These are phyloP conservation scores for barrel medic (Medicago truncatula) DNA, from an alignment of 306 rosid genomes.

Conservation along the genomic window MtrunA17r5.0-ANR NC_053049.1:7676001-7676500, in stretches of 20 bases:
- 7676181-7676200: constrained; percentile 2
- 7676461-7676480: constrained; percentile 6
- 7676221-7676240: constrained; percentile 19
- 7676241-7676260: neutral
- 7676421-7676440: constrained; percentile 24
- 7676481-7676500: neutral
- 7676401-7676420: constrained; percentile 8
- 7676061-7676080: neutral
- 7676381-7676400: constrained; percentile 12
- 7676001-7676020: neutral
- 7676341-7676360: constrained; percentile 8
- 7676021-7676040: constrained; percentile 3
- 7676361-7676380: constrained; percentile 16
- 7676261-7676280: neutral
- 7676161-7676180: neutral
- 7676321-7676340: constrained; percentile 29
- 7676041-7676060: neutral
- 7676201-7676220: constrained; percentile 1
- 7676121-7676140: neutral
- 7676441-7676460: constrained; percentile 8
- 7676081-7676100: neutral
- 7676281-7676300: constrained; percentile 19
- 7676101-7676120: neutral
- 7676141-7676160: neutral
- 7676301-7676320: neutral